A percentile compares a stretch with the other conserved stretches of the same genome.
Conservation (phyloP, 192 early-diverging fungal genomes). For the Glomus cerebriforme region DNA sequence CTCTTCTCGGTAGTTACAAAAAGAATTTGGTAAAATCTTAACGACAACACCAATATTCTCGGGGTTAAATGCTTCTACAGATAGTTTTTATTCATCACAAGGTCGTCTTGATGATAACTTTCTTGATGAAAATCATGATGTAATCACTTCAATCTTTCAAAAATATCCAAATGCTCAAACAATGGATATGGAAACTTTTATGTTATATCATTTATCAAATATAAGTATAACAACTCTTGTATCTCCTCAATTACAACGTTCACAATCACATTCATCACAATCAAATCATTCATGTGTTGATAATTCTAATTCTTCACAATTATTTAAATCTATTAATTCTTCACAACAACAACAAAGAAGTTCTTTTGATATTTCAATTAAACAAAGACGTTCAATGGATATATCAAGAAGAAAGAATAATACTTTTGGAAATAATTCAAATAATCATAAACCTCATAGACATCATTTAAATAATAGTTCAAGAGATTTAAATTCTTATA, state of each 20-base stretch:
- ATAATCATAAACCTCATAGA: background rate
- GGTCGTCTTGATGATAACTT: constrained; percentile 73
- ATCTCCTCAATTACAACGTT: background rate
- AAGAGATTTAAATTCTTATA: background rate
- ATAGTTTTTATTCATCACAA: constrained; percentile 87
- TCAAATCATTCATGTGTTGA: background rate
- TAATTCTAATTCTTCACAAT: too few relatives aligned
- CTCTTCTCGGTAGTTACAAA: constrained; percentile 39
- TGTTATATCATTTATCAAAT: constrained; percentile 79
- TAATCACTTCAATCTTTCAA: constrained; percentile 54
- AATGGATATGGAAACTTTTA: constrained; percentile 89
- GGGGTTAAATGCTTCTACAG: constrained; percentile 76
- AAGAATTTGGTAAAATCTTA: constrained; percentile 10
- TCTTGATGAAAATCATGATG: constrained; percentile 71
- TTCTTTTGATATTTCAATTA: background rate
- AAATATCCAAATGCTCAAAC: constrained; percentile 55
- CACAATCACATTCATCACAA: background rate
- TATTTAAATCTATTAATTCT: too few relatives aligned
- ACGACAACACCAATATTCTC: constrained; percentile 37
- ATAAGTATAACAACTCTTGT: constrained; percentile 37
- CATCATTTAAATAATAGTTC: background rate
- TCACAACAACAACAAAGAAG: background rate
- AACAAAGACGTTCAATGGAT: background rate
- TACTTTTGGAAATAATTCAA: background rate
- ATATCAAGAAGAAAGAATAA: background rate